Evolutionary conservation across 1,139 yeast species (phyloP), one percentile per base, ranked within the genome.

Genomic region (Yamadazyma blattariae): DNA sequence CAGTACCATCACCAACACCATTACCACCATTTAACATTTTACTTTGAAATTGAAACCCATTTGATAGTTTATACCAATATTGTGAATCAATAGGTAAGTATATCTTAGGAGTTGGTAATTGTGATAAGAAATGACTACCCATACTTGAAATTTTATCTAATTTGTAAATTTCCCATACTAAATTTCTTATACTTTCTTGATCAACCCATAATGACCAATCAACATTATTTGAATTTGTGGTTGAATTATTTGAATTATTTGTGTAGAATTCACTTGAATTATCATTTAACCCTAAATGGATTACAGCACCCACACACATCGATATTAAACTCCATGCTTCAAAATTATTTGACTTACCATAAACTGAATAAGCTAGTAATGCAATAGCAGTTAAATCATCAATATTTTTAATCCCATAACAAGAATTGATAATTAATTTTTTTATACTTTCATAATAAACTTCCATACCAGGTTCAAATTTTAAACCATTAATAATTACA

Each of bases 291-390:
- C 46, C 48, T 13, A 42, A 37, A 33, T 45, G 50, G 16, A 38
- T 37, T 33, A 45, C 47, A 5, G 45, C 50, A 5, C 45, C 48
- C 3, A 36, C 45, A 4, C 45, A 47, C 20, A 46, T 32, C 8
- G 50, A 45, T 4, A 57, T 46, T 24, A 54, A 31, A 12, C 57
- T 51, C 62, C 63, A 58, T 4, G 61, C 42, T 32, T 58, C 62
- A 20, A 51, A 48, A 31, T 51, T 50, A 29, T 54, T 56, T n/a
- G 51, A 39, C 21, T 46, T 42, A 3, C 62, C 56, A 36, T 48
- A 51, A n/a, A 53, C 44, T 12, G 56, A 47, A 27, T 49, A 50
- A 1, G 62, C 60, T 24, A 57, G 35, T 23, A 59, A 45, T 12
- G 57, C 43, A 40, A 59, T 46, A 7, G 61, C 47, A 32, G 51